A percentile compares a stretch with the other conserved stretches of the same genome.
phyloP scores from a whole-genome alignment of 176 grass and related monocot species.

The Bolboschoenus planiculmis region DNA sequence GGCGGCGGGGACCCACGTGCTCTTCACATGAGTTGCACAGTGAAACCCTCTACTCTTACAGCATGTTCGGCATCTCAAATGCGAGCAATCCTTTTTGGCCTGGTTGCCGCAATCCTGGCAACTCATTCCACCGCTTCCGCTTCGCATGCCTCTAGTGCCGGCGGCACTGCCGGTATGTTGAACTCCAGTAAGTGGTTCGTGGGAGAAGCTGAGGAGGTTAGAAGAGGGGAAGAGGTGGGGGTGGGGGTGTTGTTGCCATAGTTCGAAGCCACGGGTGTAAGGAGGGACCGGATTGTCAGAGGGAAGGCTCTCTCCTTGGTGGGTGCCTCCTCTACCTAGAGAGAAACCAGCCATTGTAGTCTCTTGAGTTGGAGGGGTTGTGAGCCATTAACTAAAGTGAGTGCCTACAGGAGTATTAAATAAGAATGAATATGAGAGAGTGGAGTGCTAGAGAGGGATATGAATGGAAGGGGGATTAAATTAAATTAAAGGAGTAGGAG shows the following conservation, averaged over 20 bases:
- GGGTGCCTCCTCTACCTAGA: slow-evolving; percentile 20
- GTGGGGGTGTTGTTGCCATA: slow-evolving; percentile 18
- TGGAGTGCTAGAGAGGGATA: not conserved
- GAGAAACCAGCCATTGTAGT: slow-evolving; percentile 29
- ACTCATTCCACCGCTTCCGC: slow-evolving; percentile 22
- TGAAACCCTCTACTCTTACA: slow-evolving; percentile 50
- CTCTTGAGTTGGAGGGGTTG: slow-evolving; percentile 4
- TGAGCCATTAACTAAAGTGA: slow-evolving; percentile 22
- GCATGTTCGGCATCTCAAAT: slow-evolving; percentile 46
- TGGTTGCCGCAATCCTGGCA: slow-evolving; percentile 58
- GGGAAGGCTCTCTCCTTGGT: slow-evolving; percentile 16
- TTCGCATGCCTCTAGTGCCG: not conserved
- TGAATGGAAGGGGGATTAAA: slow-evolving; percentile 18
- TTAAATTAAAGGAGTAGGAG: slow-evolving; percentile 10
- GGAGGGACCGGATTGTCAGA: slow-evolving; percentile 20
- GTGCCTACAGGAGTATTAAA: slow-evolving; percentile 16
- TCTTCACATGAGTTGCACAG: slow-evolving; percentile 45
- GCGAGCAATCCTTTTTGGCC: slow-evolving; percentile 46
- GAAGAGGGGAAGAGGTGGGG: slow-evolving; percentile 13
- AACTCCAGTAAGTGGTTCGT: not conserved
- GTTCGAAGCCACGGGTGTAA: slow-evolving; percentile 20
- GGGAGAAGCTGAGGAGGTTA: slow-evolving; percentile 18
- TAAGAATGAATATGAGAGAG: slow-evolving; percentile 25
- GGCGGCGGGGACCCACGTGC: slow-evolving; percentile 45
- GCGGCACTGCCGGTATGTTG: not conserved